Evolutionary conservation across 805 yeast species (phyloP), one percentile per base, ranked within the genome.

Genomic region (Aciculoconidium aculeatum): DNA sequence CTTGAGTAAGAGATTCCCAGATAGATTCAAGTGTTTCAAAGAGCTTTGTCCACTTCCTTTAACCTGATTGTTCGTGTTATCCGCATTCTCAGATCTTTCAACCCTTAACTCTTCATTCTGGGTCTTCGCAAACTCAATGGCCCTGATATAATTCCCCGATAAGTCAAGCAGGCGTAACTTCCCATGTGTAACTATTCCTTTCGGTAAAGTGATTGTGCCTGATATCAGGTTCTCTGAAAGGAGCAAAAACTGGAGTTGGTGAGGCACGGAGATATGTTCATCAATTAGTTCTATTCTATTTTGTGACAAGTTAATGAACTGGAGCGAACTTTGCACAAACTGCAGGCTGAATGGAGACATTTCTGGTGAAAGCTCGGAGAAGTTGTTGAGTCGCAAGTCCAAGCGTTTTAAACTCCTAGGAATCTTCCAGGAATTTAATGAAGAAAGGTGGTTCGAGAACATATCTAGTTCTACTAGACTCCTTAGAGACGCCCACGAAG

Each of bases 401-500:
- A 58, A 30, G 5, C 42, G 37, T 4, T 35, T 27, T 11, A 61
- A 37, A 14, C 46, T 42, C 1, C 12, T 20, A 1, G 41, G 43
- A 5, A 34, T 34, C 7, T 17, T 21, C 45, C 45, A 40, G n/a
- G 19, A 18, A 15, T 34, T 31, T 11, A 57, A 29, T 7, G 30
- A 18, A 12, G 33, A 13, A n/a, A 58, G 42, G 9, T 28, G 15
- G 35, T 58, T 58, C 19, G 35, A 42, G 25, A 39, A 45, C 8
- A 54, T 32, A 13, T 49, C 54, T 16, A 58, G 32, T 7, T 46
- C 46, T 4, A 31, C 25, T 13, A 61, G 40, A 15, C 45, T 44
- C 1, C 9, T 26, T 32, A 60, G 36, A 4, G 45, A 41, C 3
- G 25, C 25, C 67, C 65, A 60, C 24, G n/a, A 6, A 11, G 25